A percentile compares a stretch with the other conserved stretches of the same genome.
Evolutionary conservation across 495 filamentous ascomycete genomes (phyloP).

Genomic region (Lophiostoma macrostomum): DNA sequence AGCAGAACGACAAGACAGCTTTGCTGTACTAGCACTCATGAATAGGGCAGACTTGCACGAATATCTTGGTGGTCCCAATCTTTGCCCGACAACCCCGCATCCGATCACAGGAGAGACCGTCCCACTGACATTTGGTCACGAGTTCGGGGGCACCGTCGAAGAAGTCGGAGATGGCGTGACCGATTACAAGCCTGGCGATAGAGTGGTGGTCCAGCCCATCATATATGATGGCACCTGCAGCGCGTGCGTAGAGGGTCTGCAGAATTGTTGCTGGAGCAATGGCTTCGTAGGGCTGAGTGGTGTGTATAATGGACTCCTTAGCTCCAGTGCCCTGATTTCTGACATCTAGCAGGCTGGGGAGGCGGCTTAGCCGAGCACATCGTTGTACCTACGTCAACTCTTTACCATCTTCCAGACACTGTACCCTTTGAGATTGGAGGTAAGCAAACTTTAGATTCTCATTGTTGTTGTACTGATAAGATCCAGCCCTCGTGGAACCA

Average conservation of each 20-base stretch:
- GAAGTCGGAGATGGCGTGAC: conserved; percentile 56
- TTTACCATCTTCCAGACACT: conserved; percentile 48
- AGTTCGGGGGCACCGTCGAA: conserved; percentile 58
- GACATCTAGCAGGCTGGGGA: conserved; percentile 47
- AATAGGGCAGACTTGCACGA: conserved; percentile 56
- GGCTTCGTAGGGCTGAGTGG: conserved; percentile 61
- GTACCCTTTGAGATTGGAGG: conserved; percentile 52
- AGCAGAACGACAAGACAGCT: not conserved
- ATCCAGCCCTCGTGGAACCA: conserved; percentile 56
- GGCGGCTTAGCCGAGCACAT: conserved; percentile 58
- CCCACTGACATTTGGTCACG: conserved; percentile 61
- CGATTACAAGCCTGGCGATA: conserved; percentile 51
- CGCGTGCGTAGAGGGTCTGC: conserved; percentile 49
- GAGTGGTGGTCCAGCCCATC: conserved; percentile 59
- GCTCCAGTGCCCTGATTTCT: not conserved
- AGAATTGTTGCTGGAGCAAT: conserved; percentile 56
- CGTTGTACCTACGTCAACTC: conserved; percentile 47
- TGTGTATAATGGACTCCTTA: conserved; percentile 10
- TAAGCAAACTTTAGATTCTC: conserved; percentile 20
- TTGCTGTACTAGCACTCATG: not conserved
- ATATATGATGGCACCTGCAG: conserved; percentile 57
- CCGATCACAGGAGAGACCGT: conserved; percentile 55
- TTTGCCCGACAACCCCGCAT: conserved; percentile 57
- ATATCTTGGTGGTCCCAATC: conserved; percentile 54
- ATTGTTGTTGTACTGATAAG: not conserved